These are phyloP conservation scores for Mycena vulgaris DNA, from an alignment of 768 basidiomycete species.

Conservation along the genomic window DNA sequence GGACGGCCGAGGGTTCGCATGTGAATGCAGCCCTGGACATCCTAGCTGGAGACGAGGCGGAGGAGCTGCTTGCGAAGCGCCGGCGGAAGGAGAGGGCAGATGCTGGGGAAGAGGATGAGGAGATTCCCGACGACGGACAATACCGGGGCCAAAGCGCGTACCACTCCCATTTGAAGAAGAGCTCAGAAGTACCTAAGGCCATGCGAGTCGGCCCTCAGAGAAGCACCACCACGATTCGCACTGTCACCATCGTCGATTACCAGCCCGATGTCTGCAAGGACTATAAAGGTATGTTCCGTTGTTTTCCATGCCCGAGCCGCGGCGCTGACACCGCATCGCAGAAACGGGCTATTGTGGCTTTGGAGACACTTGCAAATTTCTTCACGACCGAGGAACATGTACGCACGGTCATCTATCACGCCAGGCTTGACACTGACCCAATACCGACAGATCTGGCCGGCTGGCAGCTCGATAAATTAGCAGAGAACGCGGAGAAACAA, in stretches of 20 bases:
- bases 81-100: slow-evolving; percentile 69
- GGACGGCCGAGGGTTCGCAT: slow-evolving; percentile 85
- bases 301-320: slow-evolving; percentile 1
- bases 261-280: slow-evolving; percentile 99
- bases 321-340: slow-evolving; percentile 49
- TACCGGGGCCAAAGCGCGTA: slow-evolving; percentile 92
- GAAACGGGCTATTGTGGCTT: slow-evolving; percentile 99
- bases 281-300: slow-evolving; percentile 87
- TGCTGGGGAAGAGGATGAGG: slow-evolving; percentile 67
- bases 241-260: slow-evolving; percentile 96
- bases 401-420: slow-evolving; percentile 51
- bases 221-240: slow-evolving; percentile 86
- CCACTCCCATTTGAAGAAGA: slow-evolving; percentile 84
- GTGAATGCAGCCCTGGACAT: slow-evolving; percentile 81
- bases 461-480: slow-evolving; percentile 97
- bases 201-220: slow-evolving; percentile 90
- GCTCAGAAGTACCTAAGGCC: slow-evolving; percentile 87
- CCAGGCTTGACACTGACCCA: slow-evolving; percentile 14
- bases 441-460: slow-evolving; percentile 85
- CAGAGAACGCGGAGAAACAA: slow-evolving; percentile 79
- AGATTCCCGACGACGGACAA: slow-evolving; percentile 84
- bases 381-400: slow-evolving; percentile 98
- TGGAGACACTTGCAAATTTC: slow-evolving; percentile 98
- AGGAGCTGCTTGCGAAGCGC: slow-evolving; percentile 82
- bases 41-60: slow-evolving; percentile 85